phyloP scores from a whole-genome alignment of 352 stramenopile genomes.

The Globisporangium paddicum region DNA sequence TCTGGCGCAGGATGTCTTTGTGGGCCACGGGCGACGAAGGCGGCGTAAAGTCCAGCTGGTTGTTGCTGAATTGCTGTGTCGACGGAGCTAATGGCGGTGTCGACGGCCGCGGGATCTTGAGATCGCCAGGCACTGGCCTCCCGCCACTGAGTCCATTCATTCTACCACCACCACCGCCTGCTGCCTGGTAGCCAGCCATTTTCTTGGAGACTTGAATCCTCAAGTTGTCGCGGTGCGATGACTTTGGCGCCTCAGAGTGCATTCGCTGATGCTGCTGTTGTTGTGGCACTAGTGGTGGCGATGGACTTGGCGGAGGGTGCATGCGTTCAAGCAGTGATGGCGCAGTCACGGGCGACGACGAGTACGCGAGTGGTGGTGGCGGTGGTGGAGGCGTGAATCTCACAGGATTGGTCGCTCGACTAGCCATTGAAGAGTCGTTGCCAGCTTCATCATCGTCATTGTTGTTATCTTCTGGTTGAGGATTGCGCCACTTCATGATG shows the following conservation, averaged over 20 bases:
- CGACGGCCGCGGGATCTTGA: slow-evolving; percentile 10
- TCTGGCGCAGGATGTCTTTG: slow-evolving; percentile 51
- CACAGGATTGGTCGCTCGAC: background rate
- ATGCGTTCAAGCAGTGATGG: slow-evolving; percentile 7
- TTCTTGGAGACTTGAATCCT: slow-evolving; percentile 80
- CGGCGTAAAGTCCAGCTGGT: slow-evolving; percentile 32
- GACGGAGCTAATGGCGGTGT: background rate
- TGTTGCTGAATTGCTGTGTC: background rate
- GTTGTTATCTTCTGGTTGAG: slow-evolving; percentile 4
- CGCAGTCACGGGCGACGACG: slow-evolving; percentile 23
- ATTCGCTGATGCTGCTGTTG: background rate
- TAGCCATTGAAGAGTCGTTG: background rate
- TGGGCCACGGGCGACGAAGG: slow-evolving; percentile 62
- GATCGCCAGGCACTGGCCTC: background rate
- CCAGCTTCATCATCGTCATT: background rate
- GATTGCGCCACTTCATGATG: slow-evolving; percentile 17
- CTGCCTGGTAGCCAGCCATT: slow-evolving; percentile 33
- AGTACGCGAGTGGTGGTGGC: slow-evolving; percentile 22
- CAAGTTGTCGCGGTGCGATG: slow-evolving; percentile 40
- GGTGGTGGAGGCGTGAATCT: background rate
- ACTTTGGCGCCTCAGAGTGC: slow-evolving; percentile 9
- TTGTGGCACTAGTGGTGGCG: slow-evolving; percentile 1
- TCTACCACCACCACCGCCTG: background rate
- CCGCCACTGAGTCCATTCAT: background rate
- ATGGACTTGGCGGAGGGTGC: slow-evolving; percentile 11